phyloP scores from a whole-genome alignment of 331 rosid genomes.

The Phaseolus coccineus region DNA sequence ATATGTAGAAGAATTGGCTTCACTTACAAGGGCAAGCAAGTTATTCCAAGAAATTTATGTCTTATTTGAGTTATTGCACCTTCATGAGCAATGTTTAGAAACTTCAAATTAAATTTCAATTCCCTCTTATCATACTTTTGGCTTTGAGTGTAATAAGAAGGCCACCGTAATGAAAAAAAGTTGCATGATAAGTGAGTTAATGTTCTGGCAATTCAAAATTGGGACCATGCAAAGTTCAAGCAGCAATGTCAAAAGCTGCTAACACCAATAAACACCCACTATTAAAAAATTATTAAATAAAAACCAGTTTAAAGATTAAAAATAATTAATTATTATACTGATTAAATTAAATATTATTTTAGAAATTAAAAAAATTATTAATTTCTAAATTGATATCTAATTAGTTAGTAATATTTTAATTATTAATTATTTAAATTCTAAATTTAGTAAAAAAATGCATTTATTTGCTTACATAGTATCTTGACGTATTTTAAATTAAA shows the following conservation, averaged over 20 bases:
- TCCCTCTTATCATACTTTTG: constrained; percentile 41
- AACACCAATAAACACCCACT: constrained; percentile 50
- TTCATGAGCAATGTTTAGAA: background rate
- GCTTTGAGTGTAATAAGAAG: constrained; percentile 53
- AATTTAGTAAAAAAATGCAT: no score
- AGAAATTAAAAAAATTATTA: no score
- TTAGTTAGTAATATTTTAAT: no score
- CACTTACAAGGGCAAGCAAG: constrained; percentile 13
- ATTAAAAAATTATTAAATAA: no score
- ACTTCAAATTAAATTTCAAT: background rate
- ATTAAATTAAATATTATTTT: no score
- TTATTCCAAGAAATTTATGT: constrained; percentile 2
- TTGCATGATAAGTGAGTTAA: no score
- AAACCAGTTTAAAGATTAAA: no score
- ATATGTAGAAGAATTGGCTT: background rate
- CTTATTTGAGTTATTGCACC: background rate
- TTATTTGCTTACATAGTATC: no score
- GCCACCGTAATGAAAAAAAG: constrained; percentile 51
- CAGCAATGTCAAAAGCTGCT: constrained; percentile 52
- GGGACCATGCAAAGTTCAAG: constrained; percentile 50
- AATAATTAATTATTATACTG: no score
- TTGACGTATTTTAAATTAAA: no score
- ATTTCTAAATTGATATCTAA: no score
- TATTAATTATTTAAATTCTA: no score
- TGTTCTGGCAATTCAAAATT: constrained; percentile 49